phyloP scores from a whole-genome alignment of 257 asterid species.

The Solanum tacnaense region DNA sequence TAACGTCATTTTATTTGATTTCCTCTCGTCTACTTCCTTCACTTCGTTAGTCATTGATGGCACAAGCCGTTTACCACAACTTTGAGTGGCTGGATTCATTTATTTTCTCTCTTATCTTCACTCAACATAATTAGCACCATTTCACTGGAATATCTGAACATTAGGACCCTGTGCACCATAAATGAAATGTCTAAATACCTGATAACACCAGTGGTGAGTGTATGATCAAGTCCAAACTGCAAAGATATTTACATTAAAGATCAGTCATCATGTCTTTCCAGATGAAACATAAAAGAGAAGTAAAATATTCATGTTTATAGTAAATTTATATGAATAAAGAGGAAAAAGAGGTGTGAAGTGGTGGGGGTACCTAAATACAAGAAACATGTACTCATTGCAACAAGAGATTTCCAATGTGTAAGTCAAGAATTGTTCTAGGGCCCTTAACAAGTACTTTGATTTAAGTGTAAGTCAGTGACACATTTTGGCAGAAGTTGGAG shows the following conservation, averaged over 20 bases:
- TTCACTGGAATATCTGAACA: background rate
- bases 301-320: background rate
- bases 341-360: background rate
- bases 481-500: background rate
- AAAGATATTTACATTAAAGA: constrained; percentile 4
- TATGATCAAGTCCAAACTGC: constrained; percentile 99
- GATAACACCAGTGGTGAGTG: constrained; percentile 98
- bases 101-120: background rate
- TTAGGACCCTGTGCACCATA: background rate
- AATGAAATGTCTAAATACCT: constrained; percentile 42
- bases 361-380: background rate
- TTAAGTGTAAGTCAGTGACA: background rate
- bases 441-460: background rate
- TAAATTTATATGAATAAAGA: background rate
- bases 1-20: background rate
- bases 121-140: background rate
- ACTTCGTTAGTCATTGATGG: background rate
- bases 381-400: background rate
- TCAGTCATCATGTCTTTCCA: background rate
- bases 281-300: background rate
- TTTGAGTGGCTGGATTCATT: background rate
- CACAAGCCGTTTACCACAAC: background rate
- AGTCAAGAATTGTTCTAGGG: background rate
- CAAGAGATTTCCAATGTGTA: background rate
- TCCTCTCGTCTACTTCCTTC: background rate